Conservation (phyloP, 176 grass and related monocot species). For the Chloris gayana region DNA sequence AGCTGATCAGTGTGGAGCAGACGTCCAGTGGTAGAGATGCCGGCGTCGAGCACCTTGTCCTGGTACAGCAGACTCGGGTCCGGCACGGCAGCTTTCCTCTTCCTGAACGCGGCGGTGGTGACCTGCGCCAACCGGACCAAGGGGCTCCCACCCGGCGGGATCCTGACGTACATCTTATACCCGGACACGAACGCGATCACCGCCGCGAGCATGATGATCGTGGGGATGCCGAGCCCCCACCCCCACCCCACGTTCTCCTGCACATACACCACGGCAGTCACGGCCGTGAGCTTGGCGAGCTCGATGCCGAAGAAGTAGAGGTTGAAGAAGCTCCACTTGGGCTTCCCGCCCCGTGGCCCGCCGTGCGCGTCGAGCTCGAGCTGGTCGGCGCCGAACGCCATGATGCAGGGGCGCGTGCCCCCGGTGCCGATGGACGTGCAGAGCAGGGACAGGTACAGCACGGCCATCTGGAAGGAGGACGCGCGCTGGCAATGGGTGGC, state of each 20-base stretch:
- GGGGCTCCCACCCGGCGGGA: conserved; percentile 59
- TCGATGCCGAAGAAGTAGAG: conserved; percentile 69
- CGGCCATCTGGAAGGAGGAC: conserved; percentile 32
- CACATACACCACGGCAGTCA: conserved; percentile 60
- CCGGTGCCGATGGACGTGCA: conserved; percentile 62
- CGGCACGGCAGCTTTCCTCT: conserved; percentile 40
- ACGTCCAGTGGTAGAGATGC: conserved; percentile 47
- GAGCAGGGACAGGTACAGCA: conserved; percentile 57
- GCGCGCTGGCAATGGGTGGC: conserved; percentile 37
- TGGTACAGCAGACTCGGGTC: conserved; percentile 56
- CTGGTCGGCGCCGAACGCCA: conserved; percentile 76
- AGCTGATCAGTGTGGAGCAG: conserved; percentile 64
- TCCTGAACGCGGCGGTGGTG: conserved; percentile 45
- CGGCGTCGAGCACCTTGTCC: conserved; percentile 61
- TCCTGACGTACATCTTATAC: conserved; percentile 49
- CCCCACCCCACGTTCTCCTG: conserved; percentile 73
- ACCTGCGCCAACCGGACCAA: conserved; percentile 57
- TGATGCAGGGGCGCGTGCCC: conserved; percentile 63
- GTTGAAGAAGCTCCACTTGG: conserved; percentile 68
- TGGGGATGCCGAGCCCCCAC: conserved; percentile 59
- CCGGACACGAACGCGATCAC: conserved; percentile 48
- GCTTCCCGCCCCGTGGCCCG: not conserved
- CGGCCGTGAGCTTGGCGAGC: conserved; percentile 48
- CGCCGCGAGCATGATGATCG: conserved; percentile 43
- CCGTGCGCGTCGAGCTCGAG: conserved; percentile 32